These are phyloP conservation scores for Camellia japonica DNA, from an alignment of 148 eudicot genomes.

Conservation along the genomic window DNA sequence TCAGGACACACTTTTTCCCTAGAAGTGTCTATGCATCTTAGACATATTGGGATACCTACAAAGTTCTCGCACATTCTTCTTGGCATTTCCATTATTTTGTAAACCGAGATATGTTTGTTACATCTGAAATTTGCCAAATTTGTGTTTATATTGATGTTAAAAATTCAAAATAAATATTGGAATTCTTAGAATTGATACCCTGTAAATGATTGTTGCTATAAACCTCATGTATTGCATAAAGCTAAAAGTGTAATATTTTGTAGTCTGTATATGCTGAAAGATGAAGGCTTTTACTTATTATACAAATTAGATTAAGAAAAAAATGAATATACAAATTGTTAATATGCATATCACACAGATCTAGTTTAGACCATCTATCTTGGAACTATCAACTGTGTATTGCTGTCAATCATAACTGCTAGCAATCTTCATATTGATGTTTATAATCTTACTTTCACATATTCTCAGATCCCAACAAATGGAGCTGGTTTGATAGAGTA, in stretches of 20 bases:
- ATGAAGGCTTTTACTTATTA: neutral
- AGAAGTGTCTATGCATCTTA: no score
- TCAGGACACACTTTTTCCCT: no score
- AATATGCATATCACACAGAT: neutral
- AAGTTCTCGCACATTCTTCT: neutral
- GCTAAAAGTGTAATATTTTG: neutral
- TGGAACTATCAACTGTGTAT: neutral
- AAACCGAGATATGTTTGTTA: neutral
- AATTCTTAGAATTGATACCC: neutral
- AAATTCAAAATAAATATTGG: neutral
- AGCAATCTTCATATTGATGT: neutral
- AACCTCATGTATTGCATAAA: neutral
- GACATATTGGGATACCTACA: neutral
- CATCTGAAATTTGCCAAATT: neutral
- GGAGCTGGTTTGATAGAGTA: constrained; percentile 90
- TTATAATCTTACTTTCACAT: neutral
- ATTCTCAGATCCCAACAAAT: constrained; percentile 82
- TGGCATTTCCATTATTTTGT: neutral
- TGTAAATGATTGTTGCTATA: neutral
- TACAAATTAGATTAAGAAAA: neutral
- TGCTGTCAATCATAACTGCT: neutral
- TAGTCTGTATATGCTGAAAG: neutral
- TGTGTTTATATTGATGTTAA: neutral
- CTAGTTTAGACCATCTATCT: neutral
- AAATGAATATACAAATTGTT: neutral